Base-by-base conservation (phyloP, 2,329 filamentous ascomycete species). In the Ploettnerulaceae sp. region DNA sequence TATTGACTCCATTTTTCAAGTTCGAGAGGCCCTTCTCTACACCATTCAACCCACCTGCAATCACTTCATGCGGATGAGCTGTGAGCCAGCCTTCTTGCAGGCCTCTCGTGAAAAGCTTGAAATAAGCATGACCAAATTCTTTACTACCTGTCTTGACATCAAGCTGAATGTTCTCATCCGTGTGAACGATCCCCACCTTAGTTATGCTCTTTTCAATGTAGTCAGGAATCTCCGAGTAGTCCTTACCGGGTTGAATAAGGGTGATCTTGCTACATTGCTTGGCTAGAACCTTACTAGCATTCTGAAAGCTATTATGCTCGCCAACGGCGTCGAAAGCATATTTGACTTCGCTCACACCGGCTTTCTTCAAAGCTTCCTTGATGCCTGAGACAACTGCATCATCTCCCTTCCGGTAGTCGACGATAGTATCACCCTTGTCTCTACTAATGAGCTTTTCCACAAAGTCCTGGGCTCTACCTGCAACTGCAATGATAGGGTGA, bases 1-100 rank as follows among this genome's bases (percentile, higher is more conserved):
- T 81, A 17, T 76, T 79, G 62, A 76, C 79, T 0, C 81, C 81
- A 21, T 69, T 70, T 60, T 73, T 76, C 58, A 86, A 61, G 52
- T 77, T 73, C 53, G 63, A 61, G 62, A 85, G 58, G 0, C 67
- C 80, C 25, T 58, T 64, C 57, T 80, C 65, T 2, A 77, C 59
- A 3, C 73, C 72, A 22, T 64, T 65, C 42, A 77, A 53, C 0
- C 74, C 74, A 2, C 72, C 72, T 0, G 70, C 64, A 1, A 79
- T 61, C 9, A 81, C 67, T 61, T 79, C 73, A 34, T 67, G 62
- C 32, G 72, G 72, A 59, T 79, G 75, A 5, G 62, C 57, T 49
- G 61, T 66, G 41, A 79, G 72, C 65, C 69, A 74, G 0, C 74
- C 74, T 49, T 77, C 68, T 17, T 66, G 64, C 45, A 80, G 52